Base-by-base conservation (phyloP, 1,284 basidiomycete species). In the Apiotrichum gracile region DNA sequence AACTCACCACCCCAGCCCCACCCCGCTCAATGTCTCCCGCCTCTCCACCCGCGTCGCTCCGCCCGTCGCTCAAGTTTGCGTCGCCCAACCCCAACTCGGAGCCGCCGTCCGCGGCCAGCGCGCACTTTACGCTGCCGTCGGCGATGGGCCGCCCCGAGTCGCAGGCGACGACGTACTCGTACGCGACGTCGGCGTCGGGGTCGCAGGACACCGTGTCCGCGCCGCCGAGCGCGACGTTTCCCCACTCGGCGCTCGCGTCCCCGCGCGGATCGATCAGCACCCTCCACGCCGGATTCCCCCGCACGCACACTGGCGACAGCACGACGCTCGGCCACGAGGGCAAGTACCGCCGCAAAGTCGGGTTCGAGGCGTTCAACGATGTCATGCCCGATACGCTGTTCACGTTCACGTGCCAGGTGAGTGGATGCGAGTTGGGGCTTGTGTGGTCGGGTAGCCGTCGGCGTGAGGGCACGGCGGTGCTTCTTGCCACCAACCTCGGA, bases 341-440 rank as follows among this genome's bases (percentile, higher is more conserved):
- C n/a, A 81, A 82, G 4, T 86, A 86, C 70, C 86, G 84, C 16
- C 82, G 86, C n/a, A 91, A 92, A 70, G 91, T 93, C 24, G 87
- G 85, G 0, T 90, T 90, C 65, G 87, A 89, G 68, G 88, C 87
- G 2, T 87, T 88, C 57, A 45, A 45, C 43, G 57, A 86, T 65
- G 80, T 83, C n/a, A 82, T 79, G 57, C 77, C 72, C 46, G 73
- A 61, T 21, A 67, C 76, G 9, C 57, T 78, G 48, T 78, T 78
- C 51, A 72, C 74, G 10, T 78, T 74, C 53, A 78, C 77, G 2
- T 70, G 75, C 57, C 77, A 70, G 70, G 79, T 78, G 38, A 33
- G 43, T 52, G 37, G 10, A 10, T 31, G 31, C 31, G 19, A n/a
- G n/a, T n/a, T n/a, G n/a, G n/a, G n/a, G n/a, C n/a, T n/a, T n/a